phyloP scores from a whole-genome alignment of 192 early-diverging fungal genomes.

The Coemansia sp. region DNA sequence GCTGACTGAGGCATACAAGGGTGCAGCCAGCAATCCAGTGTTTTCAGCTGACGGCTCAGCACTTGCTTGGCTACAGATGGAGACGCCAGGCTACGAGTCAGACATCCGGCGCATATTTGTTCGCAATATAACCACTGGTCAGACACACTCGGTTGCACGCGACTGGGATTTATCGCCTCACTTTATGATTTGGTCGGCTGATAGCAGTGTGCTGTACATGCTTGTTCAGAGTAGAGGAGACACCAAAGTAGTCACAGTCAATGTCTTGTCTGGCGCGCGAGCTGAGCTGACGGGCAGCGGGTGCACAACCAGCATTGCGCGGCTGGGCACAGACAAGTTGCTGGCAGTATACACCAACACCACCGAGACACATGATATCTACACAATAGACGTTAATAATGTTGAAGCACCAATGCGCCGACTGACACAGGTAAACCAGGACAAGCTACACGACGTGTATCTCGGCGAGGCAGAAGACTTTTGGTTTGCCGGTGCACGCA shows the following conservation, averaged over 20 bases:
- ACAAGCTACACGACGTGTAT: conserved; percentile 45
- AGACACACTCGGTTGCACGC: conserved; percentile 35
- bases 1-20: conserved; percentile 57
- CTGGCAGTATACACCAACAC: conserved; percentile 50
- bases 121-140: conserved; percentile 22
- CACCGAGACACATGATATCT: conserved; percentile 42
- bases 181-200: conserved; percentile 60
- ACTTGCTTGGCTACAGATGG: conserved; percentile 79
- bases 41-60: conserved; percentile 65
- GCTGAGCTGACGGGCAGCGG: conserved; percentile 39
- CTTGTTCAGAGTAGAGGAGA: conserved; percentile 64
- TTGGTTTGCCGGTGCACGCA: conserved; percentile 66
- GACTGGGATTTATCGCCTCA: conserved; percentile 61
- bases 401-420: neutral
- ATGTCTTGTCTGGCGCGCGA: conserved; percentile 24
- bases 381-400: conserved; percentile 33
- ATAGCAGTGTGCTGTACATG: conserved; percentile 57
- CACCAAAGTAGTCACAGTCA: conserved; percentile 45
- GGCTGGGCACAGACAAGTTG: conserved; percentile 26
- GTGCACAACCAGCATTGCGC: conserved; percentile 12
- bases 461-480: conserved; percentile 63
- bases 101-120: conserved; percentile 69
- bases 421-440: conserved; percentile 54
- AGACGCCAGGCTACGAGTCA: conserved; percentile 70
- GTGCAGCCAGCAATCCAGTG: conserved; percentile 59